Base-by-base conservation (phyloP, 2,329 filamentous ascomycete genomes). In the Drechslerella dactyloides region DNA sequence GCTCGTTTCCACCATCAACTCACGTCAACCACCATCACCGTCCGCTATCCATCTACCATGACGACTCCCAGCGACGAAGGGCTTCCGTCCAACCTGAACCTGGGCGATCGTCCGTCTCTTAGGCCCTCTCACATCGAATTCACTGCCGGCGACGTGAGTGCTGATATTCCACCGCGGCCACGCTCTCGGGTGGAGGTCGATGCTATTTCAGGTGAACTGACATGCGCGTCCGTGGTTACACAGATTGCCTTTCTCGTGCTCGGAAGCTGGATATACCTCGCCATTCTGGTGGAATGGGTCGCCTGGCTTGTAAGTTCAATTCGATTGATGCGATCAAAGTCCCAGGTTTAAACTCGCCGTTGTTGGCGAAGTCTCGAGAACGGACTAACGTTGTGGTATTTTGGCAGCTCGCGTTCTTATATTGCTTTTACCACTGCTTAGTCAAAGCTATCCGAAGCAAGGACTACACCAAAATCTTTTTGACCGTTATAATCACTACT, bases 401-500 rank as follows among this genome's bases (percentile, higher is more conserved):
- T 44, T 57, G 11, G 35, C 40, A 75, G 74, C 87, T 89, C n/a
- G 92, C 93, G 2, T 97, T 97, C 78, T 78, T 94, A 74, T 97
- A 97, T 80, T 97, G 93, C 24, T 70, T 70, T 46, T 60, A 63
- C 30, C 66, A 70, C 40, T 70, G 66, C 78, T 82, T 97, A 1
- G 82, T 87, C 78, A 96, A 97, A 30, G 96, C 89, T 77, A 83
- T 86, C 74, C 97, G 97, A 79, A 92, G 93, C 19, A 91, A 96
- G 76, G 89, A 91, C 78, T 92, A 90, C 87, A 91, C 89, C 48
- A 90, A 96, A 73, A 86, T 86, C 69, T 80, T 93, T 3, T 82
- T 97, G 54, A 89, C 91, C n/a, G 80, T 93, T 7, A 76, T 93
- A 19, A 88, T 96, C 76, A 89, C 88, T 52, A 77, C 89, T 60